These are phyloP conservation scores for Pichia heedii DNA, from an alignment of 805 yeast species.

Conservation along the genomic window DNA sequence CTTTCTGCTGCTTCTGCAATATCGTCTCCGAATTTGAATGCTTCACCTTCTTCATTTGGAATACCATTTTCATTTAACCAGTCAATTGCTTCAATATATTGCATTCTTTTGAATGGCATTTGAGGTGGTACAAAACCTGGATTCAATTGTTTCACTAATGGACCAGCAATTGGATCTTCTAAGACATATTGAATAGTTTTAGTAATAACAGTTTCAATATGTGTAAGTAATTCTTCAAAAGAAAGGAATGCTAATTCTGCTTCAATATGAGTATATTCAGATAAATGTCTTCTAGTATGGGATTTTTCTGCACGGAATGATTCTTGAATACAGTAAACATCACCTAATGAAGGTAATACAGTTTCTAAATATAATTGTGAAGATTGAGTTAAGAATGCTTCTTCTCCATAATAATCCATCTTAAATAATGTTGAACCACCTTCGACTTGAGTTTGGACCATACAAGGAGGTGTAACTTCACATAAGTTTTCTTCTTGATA, in stretches of 20 bases:
- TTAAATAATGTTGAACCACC: constrained; percentile 96
- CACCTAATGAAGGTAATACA: constrained; percentile 91
- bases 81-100: constrained; percentile 80
- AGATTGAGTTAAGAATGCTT: constrained; percentile 92
- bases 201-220: constrained; percentile 73
- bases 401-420: constrained; percentile 92
- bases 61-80: constrained; percentile 96
- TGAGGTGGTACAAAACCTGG: constrained; percentile 80
- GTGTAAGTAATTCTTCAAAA: constrained; percentile 79
- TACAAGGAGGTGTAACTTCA: constrained; percentile 98
- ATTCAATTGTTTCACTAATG: constrained; percentile 82
- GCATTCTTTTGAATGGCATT: constrained; percentile 84
- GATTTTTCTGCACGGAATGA: constrained; percentile 99
- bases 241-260: constrained; percentile 82
- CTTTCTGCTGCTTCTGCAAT: constrained; percentile 99
- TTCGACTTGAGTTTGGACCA: constrained; percentile 99
- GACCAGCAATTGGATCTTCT: constrained; percentile 89
- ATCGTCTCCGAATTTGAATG: constrained; percentile 95
- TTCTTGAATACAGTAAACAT: constrained; percentile 95
- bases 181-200: constrained; percentile 64
- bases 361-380: constrained; percentile 97
- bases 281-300: constrained; percentile 95
- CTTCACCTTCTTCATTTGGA: constrained; percentile 88
- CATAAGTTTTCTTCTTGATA: constrained; percentile 63
- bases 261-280: constrained; percentile 96